Percentiles rank a stretch among this genome's conserved stretches.
These are phyloP conservation scores for Fennellomyces sp. DNA, from an alignment of 371 early-diverging fungal species.

Conservation along the genomic window DNA sequence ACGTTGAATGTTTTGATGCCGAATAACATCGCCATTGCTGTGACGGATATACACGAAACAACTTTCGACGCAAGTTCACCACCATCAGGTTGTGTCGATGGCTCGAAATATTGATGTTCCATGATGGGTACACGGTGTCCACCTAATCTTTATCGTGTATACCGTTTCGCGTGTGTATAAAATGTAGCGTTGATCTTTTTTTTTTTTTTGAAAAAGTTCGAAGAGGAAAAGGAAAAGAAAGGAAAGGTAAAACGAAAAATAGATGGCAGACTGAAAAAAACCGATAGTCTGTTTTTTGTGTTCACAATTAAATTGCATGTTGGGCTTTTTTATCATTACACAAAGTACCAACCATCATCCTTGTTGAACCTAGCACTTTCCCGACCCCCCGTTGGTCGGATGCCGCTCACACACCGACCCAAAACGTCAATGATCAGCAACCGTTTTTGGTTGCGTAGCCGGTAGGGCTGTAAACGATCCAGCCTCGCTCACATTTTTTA, in stretches of 20 bases:
- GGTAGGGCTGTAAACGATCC: too few relatives aligned
- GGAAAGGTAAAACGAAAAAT: not conserved
- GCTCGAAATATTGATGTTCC: not conserved
- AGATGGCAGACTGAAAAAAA: not conserved
- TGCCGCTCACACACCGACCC: not conserved
- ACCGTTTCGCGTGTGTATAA: too few relatives aligned
- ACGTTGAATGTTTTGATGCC: constrained; percentile 51
- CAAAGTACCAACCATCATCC: constrained; percentile 3
- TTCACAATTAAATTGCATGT: not conserved
- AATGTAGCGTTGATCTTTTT: not conserved
- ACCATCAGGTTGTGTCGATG: constrained; percentile 27
- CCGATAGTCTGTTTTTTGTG: not conserved
- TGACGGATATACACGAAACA: constrained; percentile 35
- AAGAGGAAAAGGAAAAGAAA: not conserved
- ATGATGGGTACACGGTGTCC: not conserved
- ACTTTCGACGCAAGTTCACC: constrained; percentile 38
- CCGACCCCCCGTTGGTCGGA: not conserved
- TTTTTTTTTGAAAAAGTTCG: not conserved
- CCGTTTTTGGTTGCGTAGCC: too few relatives aligned
- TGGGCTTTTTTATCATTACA: not conserved
- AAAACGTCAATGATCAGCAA: constrained; percentile 4
- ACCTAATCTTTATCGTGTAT: not conserved
- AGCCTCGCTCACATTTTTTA: too few relatives aligned
- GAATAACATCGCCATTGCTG: constrained; percentile 41
- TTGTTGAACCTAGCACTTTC: not conserved